Base-by-base conservation (phyloP, 768 basidiomycete genomes). In the Tubosaeta sp. region DNA sequence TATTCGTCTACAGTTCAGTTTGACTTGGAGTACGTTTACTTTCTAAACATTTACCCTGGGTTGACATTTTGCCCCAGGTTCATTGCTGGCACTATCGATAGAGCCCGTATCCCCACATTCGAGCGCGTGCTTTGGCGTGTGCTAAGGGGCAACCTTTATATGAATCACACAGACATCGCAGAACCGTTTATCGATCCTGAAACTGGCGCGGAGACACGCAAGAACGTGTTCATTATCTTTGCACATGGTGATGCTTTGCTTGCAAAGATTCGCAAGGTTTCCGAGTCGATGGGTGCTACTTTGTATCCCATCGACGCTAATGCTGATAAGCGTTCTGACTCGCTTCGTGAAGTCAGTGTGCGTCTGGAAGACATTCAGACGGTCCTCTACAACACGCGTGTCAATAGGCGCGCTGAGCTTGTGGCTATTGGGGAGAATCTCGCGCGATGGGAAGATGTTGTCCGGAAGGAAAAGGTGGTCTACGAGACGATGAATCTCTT, bases 161-260 rank as follows among this genome's bases (percentile, higher is more conserved):
- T 99, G 95, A 99, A 97, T 71, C 87, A 93, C 69, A 90, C 86
- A 48, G 94, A 98, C 70, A 98, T 99, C 59, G 78, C 80, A 34
- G 91, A 95, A 58, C 88, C 92, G 6, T 96, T 98, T 61, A 77
- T 92, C 51, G 92, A 98, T 65, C 88, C 94, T 13, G 78, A 76
- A 19, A 90, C 90, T 0, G 87, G 86, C 31, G 74, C 72, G 18
- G 90, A 94, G 73, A 89, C 88, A 19, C 83, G 89, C 74, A 99
- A 98, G 80, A 94, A 97, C 61, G 96, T 98, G 35, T 99, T 99
- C 75, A 95, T 99, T 73, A 98, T 99, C 65, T 99, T 99, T 61
- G 96, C 96, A 0, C 94, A 99, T 59, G 96, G 96, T 16, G 86
- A 90, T 34, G 84, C 87, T 18, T 76, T 98, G 19, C 82, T 99